A percentile compares a stretch with the other conserved stretches of the same genome.
phyloP scores from a whole-genome alignment of 2,329 filamentous ascomycete species.

The Stagonosporopsis chrysanthemi region DNA sequence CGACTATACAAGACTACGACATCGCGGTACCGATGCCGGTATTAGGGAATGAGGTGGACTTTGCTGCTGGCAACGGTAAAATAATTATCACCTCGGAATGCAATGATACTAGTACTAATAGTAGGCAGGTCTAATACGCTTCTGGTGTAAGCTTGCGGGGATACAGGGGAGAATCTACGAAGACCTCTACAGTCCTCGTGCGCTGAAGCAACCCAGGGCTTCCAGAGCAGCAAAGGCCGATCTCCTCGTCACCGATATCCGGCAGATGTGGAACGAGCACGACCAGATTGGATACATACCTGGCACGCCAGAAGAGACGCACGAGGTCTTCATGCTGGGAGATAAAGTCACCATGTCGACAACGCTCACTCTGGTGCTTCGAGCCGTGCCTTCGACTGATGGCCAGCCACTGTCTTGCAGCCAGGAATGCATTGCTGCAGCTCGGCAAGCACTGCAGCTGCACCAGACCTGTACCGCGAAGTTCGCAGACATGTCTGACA shows the following conservation, averaged over 20 bases:
- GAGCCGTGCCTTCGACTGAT: slow-evolving; percentile 34
- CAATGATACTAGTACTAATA: no score
- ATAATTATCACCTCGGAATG: no score
- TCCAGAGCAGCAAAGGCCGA: slow-evolving; percentile 15
- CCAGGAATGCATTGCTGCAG: slow-evolving; percentile 39
- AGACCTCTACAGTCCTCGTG: slow-evolving; percentile 45
- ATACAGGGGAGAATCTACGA: slow-evolving; percentile 48
- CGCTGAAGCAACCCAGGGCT: slow-evolving; percentile 18
- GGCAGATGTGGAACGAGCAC: slow-evolving; percentile 16
- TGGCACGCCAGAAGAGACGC: slow-evolving; percentile 37
- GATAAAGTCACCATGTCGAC: slow-evolving; percentile 50
- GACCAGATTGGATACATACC: slow-evolving; percentile 6
- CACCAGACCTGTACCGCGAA: slow-evolving; percentile 33
- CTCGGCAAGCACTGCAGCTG: slow-evolving; percentile 46
- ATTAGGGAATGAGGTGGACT: slow-evolving; percentile 16
- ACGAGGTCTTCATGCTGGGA: slow-evolving; percentile 31
- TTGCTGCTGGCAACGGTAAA: slow-evolving; percentile 19
- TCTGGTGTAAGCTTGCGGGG: slow-evolving; percentile 15
- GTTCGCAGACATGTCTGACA: slow-evolving; percentile 13
- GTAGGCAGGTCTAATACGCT: neutral
- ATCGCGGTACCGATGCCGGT: slow-evolving; percentile 32
- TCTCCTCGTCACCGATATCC: slow-evolving; percentile 18
- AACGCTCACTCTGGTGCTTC: slow-evolving; percentile 46
- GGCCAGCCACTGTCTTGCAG: slow-evolving; percentile 27
- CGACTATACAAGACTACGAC: slow-evolving; percentile 46